Base-by-base conservation (phyloP, 108 stramenopile genomes). In the Cyclotella distinguenda region DNA sequence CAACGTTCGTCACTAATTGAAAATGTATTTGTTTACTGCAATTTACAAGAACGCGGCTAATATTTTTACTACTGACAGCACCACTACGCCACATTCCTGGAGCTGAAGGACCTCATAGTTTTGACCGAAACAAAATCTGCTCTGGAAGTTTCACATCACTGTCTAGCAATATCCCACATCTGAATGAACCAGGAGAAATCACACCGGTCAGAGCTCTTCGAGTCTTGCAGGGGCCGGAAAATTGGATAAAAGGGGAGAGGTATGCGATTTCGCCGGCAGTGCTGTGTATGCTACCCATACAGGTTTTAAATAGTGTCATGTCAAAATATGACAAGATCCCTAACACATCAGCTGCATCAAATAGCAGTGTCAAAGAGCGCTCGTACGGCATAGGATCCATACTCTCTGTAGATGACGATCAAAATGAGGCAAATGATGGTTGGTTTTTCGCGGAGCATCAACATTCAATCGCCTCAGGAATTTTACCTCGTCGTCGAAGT, bases 201-300 rank as follows among this genome's bases (percentile, higher is more conserved):
- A 48, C 66, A 26, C 68, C 67, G 43, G 63, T 66, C 38, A 77
- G 86, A 16, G 27, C 83, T 31, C 68, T 91, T 15, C 83, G 82
- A 60, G 78, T 83, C 43, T 46, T 91, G 7, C 61, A 77, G 45
- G 83, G 84, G n/a, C 77, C 84, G 19, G 87, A 87, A 48, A 60
- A 65, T 21, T 91, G 91, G 91, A 51, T 60, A 28, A 44, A 70
- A 16, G 86, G 82, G 23, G 70, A 87, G 35, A 72, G 88, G 7
- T 84, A 89, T 74, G 61, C 89, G 1, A 93, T 93, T 46, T 80
- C 79, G 9, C 87, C 91, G 30, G 86, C 86, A 33, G 76, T 78
- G 23, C 39, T 92, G 58, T 73, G 86, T 16, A 68, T 86, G 43
- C 86, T 84, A 67, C 86, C 87, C 28, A 60, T 85, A 25, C 48